Evolutionary conservation across 176 grass and related monocot species (phyloP).

Genomic region (Phyllostachys edulis): DNA sequence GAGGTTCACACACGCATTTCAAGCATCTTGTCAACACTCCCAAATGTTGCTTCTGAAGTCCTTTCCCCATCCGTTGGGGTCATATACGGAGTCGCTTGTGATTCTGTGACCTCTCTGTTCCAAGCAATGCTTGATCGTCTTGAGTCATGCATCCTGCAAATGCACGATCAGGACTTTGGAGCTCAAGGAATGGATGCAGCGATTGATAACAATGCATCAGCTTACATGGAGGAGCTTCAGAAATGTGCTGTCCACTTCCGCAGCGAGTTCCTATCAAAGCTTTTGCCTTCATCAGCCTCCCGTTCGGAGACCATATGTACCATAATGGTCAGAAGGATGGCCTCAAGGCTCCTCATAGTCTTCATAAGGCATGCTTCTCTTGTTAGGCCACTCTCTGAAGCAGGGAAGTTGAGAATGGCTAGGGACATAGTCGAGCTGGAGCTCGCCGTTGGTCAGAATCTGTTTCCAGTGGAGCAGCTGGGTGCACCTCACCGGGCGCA

Average conservation of each 20-base stretch:
- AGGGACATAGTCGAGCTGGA: constrained; percentile 97
- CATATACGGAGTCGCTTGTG: constrained; percentile 83
- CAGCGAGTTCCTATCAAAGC: constrained; percentile 86
- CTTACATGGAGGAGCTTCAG: constrained; percentile 98
- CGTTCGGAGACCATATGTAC: constrained; percentile 91
- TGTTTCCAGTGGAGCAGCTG: constrained; percentile 97
- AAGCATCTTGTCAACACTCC: constrained; percentile 57
- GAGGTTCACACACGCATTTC: constrained; percentile 85
- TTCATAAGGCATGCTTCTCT: constrained; percentile 97
- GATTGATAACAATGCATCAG: constrained; percentile 78
- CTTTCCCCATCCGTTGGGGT: constrained; percentile 70
- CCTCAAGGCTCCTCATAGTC: constrained; percentile 86
- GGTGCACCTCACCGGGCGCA: constrained; percentile 82
- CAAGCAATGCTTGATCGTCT: constrained; percentile 80
- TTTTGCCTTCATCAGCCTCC: constrained; percentile 78
- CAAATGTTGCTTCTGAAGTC: constrained; percentile 64
- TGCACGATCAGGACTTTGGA: constrained; percentile 85
- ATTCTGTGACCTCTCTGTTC: constrained; percentile 84
- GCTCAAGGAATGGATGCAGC: constrained; percentile 49
- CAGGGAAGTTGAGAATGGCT: constrained; percentile 94
- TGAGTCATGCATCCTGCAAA: constrained; percentile 80
- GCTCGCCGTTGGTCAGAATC: constrained; percentile 84
- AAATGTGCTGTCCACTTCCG: constrained; percentile 83
- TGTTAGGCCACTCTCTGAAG: constrained; percentile 92
- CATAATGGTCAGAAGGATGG: constrained; percentile 87